Base-by-base conservation (phyloP, 352 stramenopile genomes). In the Phytopythium sindhum region DNA sequence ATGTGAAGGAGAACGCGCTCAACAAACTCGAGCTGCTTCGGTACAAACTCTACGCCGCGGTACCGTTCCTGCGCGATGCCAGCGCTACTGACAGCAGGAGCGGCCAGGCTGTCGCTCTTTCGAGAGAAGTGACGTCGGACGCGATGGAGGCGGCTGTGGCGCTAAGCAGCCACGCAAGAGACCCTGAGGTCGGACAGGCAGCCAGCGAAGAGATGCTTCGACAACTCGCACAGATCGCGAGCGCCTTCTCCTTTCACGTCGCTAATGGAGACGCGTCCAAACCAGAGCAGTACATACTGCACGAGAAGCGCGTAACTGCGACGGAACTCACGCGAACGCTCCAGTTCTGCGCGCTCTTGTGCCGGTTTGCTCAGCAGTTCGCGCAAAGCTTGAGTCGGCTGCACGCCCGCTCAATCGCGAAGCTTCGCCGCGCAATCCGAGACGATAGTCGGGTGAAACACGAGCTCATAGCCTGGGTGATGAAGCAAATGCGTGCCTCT, bases 41-140 rank as follows among this genome's bases (percentile, higher is more conserved):
- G 39, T 31, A 33, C 29, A 44, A 61, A 0, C 51, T 90, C 21
- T 90, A 80, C 57, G 33, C 65, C 17, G 52, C 51, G 2, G 59
- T 90, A 10, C 65, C 66, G 31, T 90, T 90, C 56, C 65, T 90
- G 15, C 24, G 66, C 48, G 67, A 74, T 52, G 54, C 42, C 11
- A 4, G 58, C 4, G 48, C 48, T 12, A 17, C n/a, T 33, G 52
- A 67, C 4, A 64, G 58, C 21, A 61, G 70, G 17, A 48, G 45
- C 21, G 66, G 31, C 8, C 29, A 73, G 8, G 67, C 80, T 29
- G 23, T 57, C 28, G 24, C 68, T 56, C 58, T 81, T 11, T 60
- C 63, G 1, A 68, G 61, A 56, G 33, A 53, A 1, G 26, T 73
- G 12, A 26, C 73, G 14, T 57, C 35, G 7, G 70, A 77, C 15